Evolutionary conservation across 257 asterid species (phyloP).

Genomic region (Henckelia pumila): DNA sequence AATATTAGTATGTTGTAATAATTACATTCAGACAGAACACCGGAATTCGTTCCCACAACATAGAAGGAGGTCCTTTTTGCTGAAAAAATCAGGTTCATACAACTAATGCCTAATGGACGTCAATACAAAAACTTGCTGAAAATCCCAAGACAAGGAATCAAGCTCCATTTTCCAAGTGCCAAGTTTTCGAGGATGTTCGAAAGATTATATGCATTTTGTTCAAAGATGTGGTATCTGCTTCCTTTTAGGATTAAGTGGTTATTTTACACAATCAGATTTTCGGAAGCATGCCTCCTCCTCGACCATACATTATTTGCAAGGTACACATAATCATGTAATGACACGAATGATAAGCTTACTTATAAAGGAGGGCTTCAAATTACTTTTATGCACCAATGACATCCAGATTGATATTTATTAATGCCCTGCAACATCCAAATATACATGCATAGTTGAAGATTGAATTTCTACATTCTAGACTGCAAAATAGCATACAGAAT

Average conservation of each 20-base stretch:
- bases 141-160: background rate
- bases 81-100: background rate
- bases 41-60: background rate
- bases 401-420: slow-evolving; percentile 51
- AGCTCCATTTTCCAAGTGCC: background rate
- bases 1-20: background rate
- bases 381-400: slow-evolving; percentile 58
- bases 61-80: background rate
- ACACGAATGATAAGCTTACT: slow-evolving; percentile 73
- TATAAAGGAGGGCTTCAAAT: slow-evolving; percentile 63
- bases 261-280: slow-evolving; percentile 12
- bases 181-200: background rate
- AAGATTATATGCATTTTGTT: background rate
- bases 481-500: slow-evolving; percentile 26
- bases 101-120: background rate
- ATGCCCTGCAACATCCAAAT: slow-evolving; percentile 85
- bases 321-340: slow-evolving; percentile 43
- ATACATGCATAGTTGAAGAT: slow-evolving; percentile 62
- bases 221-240: background rate
- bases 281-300: slow-evolving; percentile 26
- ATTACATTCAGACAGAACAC: background rate
- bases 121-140: background rate
- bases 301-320: slow-evolving; percentile 29
- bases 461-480: slow-evolving; percentile 32
- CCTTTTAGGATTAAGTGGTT: background rate